A percentile compares a stretch with the other conserved stretches of the same genome.
These are phyloP conservation scores for Hansenula anomala DNA, from an alignment of 1,139 yeast species.

Conservation along the genomic window DNA sequence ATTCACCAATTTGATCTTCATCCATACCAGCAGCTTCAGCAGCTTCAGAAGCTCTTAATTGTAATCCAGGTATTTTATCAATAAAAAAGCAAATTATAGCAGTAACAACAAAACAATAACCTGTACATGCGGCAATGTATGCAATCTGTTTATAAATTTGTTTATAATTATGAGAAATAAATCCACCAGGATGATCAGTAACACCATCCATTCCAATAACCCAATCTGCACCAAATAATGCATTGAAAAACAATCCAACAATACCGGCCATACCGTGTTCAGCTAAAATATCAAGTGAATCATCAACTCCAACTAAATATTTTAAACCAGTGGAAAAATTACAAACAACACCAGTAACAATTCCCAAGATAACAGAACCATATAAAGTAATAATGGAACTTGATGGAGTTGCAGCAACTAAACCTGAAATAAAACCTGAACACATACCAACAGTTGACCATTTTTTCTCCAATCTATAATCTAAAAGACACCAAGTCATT, in stretches of 20 bases:
- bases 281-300: conserved; percentile 90
- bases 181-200: conserved; percentile 84
- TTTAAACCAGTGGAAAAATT: conserved; percentile 88
- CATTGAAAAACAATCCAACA: conserved; percentile 83
- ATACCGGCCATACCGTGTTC: conserved; percentile 98
- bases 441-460: conserved; percentile 96
- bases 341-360: conserved; percentile 77
- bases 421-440: conserved; percentile 91
- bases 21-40: conserved; percentile 90
- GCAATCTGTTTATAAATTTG: conserved; percentile 90
- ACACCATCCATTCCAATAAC: conserved; percentile 87
- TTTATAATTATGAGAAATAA: conserved; percentile 86
- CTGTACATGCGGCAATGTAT: conserved; percentile 68
- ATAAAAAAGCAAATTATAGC: conserved; percentile 70
- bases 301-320: conserved; percentile 78
- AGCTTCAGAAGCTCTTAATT: conserved; percentile 74
- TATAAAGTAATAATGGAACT: conserved; percentile 90
- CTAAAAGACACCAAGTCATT: conserved; percentile 86
- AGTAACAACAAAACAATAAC: conserved; percentile 76
- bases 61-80: conserved; percentile 77
- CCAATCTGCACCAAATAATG: conserved; percentile 79
- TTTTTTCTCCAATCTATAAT: conserved; percentile 80
- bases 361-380: conserved; percentile 85
- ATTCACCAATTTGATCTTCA: conserved; percentile 97
- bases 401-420: conserved; percentile 96